Conservation (phyloP, 1,284 basidiomycete genomes). For the Anthracocystis walkeri region DNA sequence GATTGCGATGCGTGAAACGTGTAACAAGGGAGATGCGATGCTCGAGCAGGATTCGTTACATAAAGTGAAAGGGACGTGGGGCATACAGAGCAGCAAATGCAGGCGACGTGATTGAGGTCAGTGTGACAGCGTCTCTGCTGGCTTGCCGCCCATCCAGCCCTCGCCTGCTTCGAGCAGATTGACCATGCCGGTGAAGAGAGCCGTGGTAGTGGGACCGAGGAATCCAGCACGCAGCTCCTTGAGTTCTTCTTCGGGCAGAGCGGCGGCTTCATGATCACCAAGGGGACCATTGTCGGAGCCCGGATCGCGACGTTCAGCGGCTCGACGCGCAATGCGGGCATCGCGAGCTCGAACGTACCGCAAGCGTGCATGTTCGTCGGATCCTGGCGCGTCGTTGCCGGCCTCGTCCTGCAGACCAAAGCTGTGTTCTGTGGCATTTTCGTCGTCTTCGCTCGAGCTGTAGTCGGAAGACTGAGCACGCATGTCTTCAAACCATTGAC, state of each 20-base stretch:
- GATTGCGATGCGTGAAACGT: not conserved
- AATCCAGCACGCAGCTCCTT: conserved; percentile 40
- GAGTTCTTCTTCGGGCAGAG: conserved; percentile 40
- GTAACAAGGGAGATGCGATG: conserved; percentile 1
- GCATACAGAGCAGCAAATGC: not conserved
- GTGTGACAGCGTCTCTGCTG: conserved; percentile 16
- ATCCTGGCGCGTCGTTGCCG: conserved; percentile 23
- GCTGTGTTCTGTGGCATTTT: conserved; percentile 14
- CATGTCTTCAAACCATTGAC: conserved; percentile 47
- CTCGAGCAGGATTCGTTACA: not conserved
- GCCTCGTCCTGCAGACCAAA: conserved; percentile 27
- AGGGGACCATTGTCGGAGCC: conserved; percentile 17
- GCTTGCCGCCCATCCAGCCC: conserved; percentile 62
- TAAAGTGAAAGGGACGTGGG: not conserved
- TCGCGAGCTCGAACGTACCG: conserved; percentile 43
- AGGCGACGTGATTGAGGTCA: not conserved
- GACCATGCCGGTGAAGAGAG: conserved; percentile 59
- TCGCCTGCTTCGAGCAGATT: conserved; percentile 63
- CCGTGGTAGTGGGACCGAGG: conserved; percentile 55
- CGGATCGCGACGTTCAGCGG: conserved; percentile 28
- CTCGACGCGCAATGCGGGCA: conserved; percentile 44
- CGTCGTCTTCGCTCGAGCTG: conserved; percentile 34
- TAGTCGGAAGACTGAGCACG: conserved; percentile 36
- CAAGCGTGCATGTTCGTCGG: conserved; percentile 38
- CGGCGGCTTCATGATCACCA: conserved; percentile 28